Evolutionary conservation across 257 asterid genomes (phyloP), one percentile per base, ranked within the genome.

Genomic region (Plantago elongata): DNA sequence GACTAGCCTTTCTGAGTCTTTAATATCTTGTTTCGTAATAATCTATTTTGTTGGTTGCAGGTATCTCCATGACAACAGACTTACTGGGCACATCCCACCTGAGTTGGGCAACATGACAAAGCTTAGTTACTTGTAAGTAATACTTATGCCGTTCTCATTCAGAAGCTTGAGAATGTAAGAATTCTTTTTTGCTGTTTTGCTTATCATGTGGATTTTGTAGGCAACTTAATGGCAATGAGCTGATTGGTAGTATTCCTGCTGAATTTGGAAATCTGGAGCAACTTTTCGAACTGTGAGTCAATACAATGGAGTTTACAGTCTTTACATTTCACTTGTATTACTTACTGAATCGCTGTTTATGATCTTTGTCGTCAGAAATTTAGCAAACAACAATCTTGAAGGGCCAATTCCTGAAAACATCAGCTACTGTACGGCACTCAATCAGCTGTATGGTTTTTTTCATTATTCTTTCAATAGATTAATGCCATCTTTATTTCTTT

Each of bases 51-150:
- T 67, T 11, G 42, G 11, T 40, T 15, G 61, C 74, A 93, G 99
- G 74, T 93, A 93, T 72, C 96, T 93, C 29, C 99, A 93, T 49
- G 97, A 97, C n/a, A 93, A 93, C 85, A 93, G 82, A 71, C 95
- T 93, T 48, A 74, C 95, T 7, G 99, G 99, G 46, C 67, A 74
- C 11, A 83, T 93, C 29, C 99, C 99, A 45, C 81, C 87, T 2
- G 95, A 93, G 77, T 78, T 93, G 66, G 99, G 99, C 65, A 93
- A 93, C 68, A 87, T 93, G 97, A 61, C 99, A 14, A 85, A 78
- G 68, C 96, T 93, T 45, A 89, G 97, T 70, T 93, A 93, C 67
- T 67, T 93, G 99, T 93, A 62, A 75, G 97, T 13, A 59, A 38
- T 56, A 22, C n/a, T 7, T 17, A 56, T 51, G 0, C 22, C n/a